Conservation (phyloP, 441 rosid genomes). For the Biscutella auriculata region DNA sequence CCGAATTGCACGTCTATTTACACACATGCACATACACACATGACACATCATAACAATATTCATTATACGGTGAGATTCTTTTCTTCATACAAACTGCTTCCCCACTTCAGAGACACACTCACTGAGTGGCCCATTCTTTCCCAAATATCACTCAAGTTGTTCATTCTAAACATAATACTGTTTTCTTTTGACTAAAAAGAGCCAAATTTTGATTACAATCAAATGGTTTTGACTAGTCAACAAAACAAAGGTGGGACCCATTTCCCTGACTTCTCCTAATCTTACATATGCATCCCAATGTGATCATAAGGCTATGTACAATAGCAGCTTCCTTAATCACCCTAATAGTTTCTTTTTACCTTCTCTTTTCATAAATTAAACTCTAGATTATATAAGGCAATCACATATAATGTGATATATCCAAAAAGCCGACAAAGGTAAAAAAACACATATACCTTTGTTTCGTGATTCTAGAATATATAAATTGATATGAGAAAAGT, state of each 20-base stretch:
- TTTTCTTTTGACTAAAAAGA: conserved; percentile 22
- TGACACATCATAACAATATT: conserved; percentile 8
- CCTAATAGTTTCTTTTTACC: not conserved
- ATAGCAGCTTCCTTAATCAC: conserved; percentile 14
- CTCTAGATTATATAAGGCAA: not conserved
- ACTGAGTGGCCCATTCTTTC: conserved; percentile 24
- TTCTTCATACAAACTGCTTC: conserved; percentile 16
- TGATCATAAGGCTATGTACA: too few species aligned
- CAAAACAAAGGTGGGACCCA: conserved; percentile 14
- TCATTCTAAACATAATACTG: conserved; percentile 14
- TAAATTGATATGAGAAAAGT: not conserved
- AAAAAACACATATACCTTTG: not conserved
- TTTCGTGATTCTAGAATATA: not conserved
- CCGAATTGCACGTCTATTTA: too few species aligned
- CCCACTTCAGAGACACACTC: conserved; percentile 21
- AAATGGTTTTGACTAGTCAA: conserved; percentile 17
- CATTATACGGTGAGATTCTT: conserved; percentile 18
- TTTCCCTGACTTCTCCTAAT: conserved; percentile 7
- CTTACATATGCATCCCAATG: conserved; percentile 16
- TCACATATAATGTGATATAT: not conserved
- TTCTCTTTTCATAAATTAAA: not conserved
- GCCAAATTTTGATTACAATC: conserved; percentile 11
- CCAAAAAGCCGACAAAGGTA: conserved; percentile 1
- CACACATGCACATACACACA: not conserved
- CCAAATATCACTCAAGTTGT: conserved; percentile 16